These are phyloP conservation scores for Sclerotinia glacialis DNA, from an alignment of 2,329 filamentous ascomycete genomes.

Conservation along the genomic window DNA sequence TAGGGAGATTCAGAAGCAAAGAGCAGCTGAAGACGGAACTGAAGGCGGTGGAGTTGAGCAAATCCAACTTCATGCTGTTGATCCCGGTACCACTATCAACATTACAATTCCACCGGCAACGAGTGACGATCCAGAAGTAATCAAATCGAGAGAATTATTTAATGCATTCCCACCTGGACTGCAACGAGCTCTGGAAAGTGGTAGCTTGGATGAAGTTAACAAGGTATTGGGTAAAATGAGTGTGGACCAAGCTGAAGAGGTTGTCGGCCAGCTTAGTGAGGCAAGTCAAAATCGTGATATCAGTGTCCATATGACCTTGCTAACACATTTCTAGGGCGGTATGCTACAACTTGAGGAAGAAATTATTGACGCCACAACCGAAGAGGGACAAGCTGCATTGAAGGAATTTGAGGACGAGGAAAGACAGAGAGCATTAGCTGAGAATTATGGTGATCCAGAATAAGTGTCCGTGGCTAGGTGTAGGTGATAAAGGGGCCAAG, in stretches of 20 bases:
- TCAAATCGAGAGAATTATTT: conserved; percentile 70
- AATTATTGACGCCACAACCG: conserved; percentile 92
- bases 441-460: conserved; percentile 41
- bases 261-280: conserved; percentile 76
- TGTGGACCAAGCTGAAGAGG: conserved; percentile 80
- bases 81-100: conserved; percentile 87
- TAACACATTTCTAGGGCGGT: conserved; percentile 54
- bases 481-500: neutral
- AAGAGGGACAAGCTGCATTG: conserved; percentile 74
- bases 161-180: conserved; percentile 80
- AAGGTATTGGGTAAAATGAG: conserved; percentile 85
- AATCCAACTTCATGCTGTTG: conserved; percentile 95
- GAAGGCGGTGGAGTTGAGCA: conserved; percentile 76
- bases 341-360: conserved; percentile 90
- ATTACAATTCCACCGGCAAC: conserved; percentile 74
- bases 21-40: conserved; percentile 54
- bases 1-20: conserved; percentile 46
- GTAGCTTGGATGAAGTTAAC: conserved; percentile 85
- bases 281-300: conserved; percentile 43
- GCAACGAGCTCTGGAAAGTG: conserved; percentile 78
- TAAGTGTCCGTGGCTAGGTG: conserved; percentile 25
- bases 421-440: conserved; percentile 31
- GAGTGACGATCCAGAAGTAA: conserved; percentile 62
- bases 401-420: conserved; percentile 68
- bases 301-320: neutral